phyloP scores from a whole-genome alignment of 208 protist species.

The Crithidia mellificae region DNA sequence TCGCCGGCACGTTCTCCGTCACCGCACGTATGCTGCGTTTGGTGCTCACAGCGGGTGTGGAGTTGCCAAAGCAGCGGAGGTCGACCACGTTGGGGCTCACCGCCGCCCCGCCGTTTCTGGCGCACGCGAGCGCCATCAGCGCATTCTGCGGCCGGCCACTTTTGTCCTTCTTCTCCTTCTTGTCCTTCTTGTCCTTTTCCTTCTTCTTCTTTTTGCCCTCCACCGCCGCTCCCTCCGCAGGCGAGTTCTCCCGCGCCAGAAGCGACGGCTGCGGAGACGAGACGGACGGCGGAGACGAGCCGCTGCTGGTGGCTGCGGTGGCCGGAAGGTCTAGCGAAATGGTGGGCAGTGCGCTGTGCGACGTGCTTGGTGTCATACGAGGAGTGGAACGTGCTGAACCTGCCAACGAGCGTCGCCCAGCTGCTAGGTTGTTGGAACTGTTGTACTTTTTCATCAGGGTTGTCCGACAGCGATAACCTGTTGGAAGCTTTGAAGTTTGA shows the following conservation, averaged over 20 bases:
- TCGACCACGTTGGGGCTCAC: slow-evolving; percentile 29
- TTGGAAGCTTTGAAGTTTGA: no score
- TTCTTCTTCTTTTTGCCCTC: slow-evolving; percentile 10
- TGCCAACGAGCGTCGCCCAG: background rate
- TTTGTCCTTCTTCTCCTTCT: slow-evolving; percentile 20
- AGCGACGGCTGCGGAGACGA: background rate
- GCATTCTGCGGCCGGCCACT: slow-evolving; percentile 25
- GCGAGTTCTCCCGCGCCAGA: background rate
- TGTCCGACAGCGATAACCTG: no score
- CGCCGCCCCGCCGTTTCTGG: slow-evolving; percentile 4
- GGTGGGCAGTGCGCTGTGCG: background rate
- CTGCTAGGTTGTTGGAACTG: background rate
- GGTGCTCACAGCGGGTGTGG: background rate
- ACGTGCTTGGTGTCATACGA: background rate
- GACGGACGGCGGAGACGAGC: no score
- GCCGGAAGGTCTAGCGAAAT: background rate
- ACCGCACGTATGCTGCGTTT: slow-evolving; percentile 4
- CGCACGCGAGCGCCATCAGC: slow-evolving; percentile 18
- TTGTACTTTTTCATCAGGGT: background rate
- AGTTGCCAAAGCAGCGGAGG: slow-evolving; percentile 19
- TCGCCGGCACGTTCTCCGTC: slow-evolving; percentile 43
- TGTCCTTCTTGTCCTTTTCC: slow-evolving; percentile 19
- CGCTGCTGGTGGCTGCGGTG: background rate
- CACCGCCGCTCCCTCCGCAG: background rate
- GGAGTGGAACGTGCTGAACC: slow-evolving; percentile 12